Percentiles rank a stretch among this genome's conserved stretches.
These are phyloP conservation scores for Alisma plantagoaquatica DNA, from an alignment of 106 monocot genomes.

Conservation along the genomic window DNA sequence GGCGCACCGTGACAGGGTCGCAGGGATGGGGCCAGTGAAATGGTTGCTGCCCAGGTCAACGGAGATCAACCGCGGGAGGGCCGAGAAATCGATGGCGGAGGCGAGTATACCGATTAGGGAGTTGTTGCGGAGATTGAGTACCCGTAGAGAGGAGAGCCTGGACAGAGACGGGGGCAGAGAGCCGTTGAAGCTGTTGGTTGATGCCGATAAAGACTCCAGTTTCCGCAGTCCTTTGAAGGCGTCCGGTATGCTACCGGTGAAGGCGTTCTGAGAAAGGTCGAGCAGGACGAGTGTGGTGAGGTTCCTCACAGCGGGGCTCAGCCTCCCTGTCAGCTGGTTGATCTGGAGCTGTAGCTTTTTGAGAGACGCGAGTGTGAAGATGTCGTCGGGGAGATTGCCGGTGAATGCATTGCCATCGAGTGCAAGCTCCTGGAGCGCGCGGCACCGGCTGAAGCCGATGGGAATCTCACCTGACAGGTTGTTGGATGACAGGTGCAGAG, in stretches of 20 bases:
- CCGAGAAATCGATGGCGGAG: constrained; percentile 22
- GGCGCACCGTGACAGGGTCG: constrained; percentile 18
- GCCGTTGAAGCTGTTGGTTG: constrained; percentile 26
- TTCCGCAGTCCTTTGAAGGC: constrained; percentile 23
- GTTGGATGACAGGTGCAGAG: constrained; percentile 36
- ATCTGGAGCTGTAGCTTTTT: constrained; percentile 24
- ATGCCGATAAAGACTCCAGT: constrained; percentile 25
- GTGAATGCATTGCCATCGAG: constrained; percentile 32
- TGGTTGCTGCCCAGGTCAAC: constrained; percentile 43
- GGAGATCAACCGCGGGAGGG: constrained; percentile 20
- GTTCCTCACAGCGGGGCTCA: constrained; percentile 26
- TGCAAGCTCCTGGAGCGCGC: constrained; percentile 26
- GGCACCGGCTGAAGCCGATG: constrained; percentile 31
- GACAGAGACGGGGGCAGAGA: constrained; percentile 36
- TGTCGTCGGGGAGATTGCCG: constrained; percentile 33
- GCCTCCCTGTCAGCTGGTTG: constrained; percentile 30
- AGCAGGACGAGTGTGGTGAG: constrained; percentile 36
- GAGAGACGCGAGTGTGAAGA: constrained; percentile 32
- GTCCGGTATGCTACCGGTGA: constrained; percentile 35
- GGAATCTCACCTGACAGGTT: constrained; percentile 32
- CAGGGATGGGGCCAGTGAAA: constrained; percentile 38
- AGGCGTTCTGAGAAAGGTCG: constrained; percentile 45
- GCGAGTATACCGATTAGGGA: constrained; percentile 33
- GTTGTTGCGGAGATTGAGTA: constrained; percentile 47
- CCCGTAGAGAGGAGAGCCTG: constrained; percentile 14